Evolutionary conservation across 768 basidiomycete genomes (phyloP).

Genomic region (Leccinum incarnatum): DNA sequence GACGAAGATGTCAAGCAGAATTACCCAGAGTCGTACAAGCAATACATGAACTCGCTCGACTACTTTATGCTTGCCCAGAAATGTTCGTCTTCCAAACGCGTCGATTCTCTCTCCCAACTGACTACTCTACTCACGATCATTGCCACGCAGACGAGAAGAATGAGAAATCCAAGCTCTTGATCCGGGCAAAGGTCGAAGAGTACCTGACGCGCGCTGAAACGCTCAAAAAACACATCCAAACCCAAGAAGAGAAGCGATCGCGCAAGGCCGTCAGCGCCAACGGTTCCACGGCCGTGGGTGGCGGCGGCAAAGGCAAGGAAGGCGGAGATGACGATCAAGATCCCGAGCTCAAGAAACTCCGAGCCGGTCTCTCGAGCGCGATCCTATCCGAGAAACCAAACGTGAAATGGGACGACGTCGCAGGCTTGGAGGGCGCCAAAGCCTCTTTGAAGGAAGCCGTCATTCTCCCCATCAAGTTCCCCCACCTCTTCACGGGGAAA

Average conservation of each 20-base stretch:
- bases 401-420: conserved; percentile 98
- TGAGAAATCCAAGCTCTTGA: conserved; percentile 83
- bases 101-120: background rate
- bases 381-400: conserved; percentile 94
- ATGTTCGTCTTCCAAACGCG: conserved; percentile 46
- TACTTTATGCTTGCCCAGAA: conserved; percentile 98
- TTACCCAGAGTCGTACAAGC: conserved; percentile 92
- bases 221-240: conserved; percentile 76
- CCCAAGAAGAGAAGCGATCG: conserved; percentile 55
- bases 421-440: conserved; percentile 93
- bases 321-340: conserved; percentile 70
- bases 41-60: conserved; percentile 92
- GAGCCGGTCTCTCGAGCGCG: conserved; percentile 84
- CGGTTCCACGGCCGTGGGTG: conserved; percentile 40
- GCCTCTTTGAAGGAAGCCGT: conserved; percentile 97
- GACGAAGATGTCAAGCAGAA: conserved; percentile 92
- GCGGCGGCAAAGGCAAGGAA: conserved; percentile 47
- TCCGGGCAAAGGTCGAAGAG: conserved; percentile 84
- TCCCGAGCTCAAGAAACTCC: conserved; percentile 92
- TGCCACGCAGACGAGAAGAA: conserved; percentile 72
- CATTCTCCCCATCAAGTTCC: conserved; percentile 99
- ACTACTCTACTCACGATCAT: conserved; percentile 5
- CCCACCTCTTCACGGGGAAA: conserved; percentile 97
- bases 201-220: conserved; percentile 91
- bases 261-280: conserved; percentile 50